Base-by-base conservation (phyloP, 495 filamentous ascomycete species). In the Penicillium soppii region DNA sequence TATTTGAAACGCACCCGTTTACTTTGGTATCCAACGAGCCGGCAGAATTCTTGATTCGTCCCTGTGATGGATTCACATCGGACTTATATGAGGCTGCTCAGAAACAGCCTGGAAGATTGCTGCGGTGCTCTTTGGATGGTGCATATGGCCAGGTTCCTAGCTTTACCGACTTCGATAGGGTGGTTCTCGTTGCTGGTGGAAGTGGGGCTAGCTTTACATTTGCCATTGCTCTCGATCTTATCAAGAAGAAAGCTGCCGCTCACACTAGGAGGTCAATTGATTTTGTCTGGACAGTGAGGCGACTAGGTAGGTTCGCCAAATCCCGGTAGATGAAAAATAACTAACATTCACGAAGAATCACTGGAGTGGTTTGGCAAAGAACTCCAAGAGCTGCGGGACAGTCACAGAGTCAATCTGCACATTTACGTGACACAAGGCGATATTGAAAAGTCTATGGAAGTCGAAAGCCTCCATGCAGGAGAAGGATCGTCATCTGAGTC, bases 1-100 rank as follows among this genome's bases (percentile, higher is more conserved):
- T 66, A 13, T 67, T 81, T 21, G 78, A 85, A 56, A 80, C 79
- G 3, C 82, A 86, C 58, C 83, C 81, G 0, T 85, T 86, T 47
- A 85, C 81, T n/a, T 77, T 84, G 47, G 72, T 82, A 20, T 68
- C 67, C n/a, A 70, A 61, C 12, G 52, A 63, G 8, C 58, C 57
- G 5, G 58, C 80, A 32, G 82, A 85, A 58, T 78, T 85, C 20
- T 68, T 83, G 6, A 68, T 83, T 53, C 74, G 75, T 27, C 66
- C 73, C 12, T 73, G 82, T 58, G 74, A 81, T 40, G 82, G 81
- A 0, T 84, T 83, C 59, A 85, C 81, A 1, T 51, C 69, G 1
- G 80, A 79, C 39, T 65, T 86, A 7, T 72, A 78, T 54, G 63
- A 73, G 8, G 68, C 76, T 45, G 81, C 82, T 0, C 53, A 67